These are phyloP conservation scores for Mollisia scopiformis DNA, from an alignment of 2,329 filamentous ascomycete species.

Conservation along the genomic window DNA sequence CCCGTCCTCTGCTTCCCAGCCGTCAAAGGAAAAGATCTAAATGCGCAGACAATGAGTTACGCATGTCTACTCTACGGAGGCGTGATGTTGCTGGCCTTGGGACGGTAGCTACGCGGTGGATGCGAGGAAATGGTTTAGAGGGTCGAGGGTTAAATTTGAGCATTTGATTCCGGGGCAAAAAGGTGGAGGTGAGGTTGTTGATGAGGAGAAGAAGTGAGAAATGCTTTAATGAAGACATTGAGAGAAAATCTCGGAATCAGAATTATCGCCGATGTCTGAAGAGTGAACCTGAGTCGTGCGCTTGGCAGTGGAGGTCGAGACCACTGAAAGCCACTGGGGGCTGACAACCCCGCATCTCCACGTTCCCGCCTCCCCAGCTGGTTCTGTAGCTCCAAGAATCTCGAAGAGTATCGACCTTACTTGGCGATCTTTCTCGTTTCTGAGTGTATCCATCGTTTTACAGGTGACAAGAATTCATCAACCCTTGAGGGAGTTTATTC, in stretches of 20 bases:
- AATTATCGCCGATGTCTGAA: too few relatives aligned
- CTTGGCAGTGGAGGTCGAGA: not conserved
- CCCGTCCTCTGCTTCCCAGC: conserved; percentile 69
- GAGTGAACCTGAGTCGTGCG: too few relatives aligned
- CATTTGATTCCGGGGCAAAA: too few relatives aligned
- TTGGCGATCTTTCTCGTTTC: too few relatives aligned
- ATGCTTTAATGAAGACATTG: not conserved
- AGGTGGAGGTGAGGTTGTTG: not conserved
- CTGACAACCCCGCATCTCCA: not conserved
- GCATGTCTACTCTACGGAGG: conserved; percentile 68
- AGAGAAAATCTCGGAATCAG: too few relatives aligned
- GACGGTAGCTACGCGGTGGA: conserved; percentile 69
- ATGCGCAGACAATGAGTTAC: conserved; percentile 64
- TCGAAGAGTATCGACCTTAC: not conserved
- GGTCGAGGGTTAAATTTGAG: conserved; percentile 69
- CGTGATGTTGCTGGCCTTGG: conserved; percentile 58
- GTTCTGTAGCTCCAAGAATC: not conserved
- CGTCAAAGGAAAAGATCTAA: conserved; percentile 56
- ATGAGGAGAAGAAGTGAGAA: not conserved
- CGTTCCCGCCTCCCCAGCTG: not conserved
- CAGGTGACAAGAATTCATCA: not conserved
- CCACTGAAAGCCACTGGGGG: not conserved
- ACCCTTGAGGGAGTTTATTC: too few relatives aligned
- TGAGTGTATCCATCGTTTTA: too few relatives aligned
- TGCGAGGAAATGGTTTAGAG: conserved; percentile 71